Percentiles rank a stretch among this genome's conserved stretches.
These are phyloP conservation scores for Dillenia suffruticosa DNA, from an alignment of 164 flowering plant species.

Conservation along the genomic window DNA sequence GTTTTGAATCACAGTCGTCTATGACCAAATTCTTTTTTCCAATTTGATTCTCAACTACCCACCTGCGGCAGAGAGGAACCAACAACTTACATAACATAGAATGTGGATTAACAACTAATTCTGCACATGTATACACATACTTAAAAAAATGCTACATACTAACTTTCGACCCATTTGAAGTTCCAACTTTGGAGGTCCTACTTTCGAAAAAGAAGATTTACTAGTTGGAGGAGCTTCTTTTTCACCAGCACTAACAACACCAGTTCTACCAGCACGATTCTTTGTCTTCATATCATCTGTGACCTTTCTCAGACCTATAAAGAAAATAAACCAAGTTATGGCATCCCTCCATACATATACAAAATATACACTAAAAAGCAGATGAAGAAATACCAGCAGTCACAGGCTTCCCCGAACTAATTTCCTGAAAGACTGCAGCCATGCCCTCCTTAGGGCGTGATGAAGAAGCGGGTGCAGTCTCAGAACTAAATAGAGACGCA, in stretches of 20 bases:
- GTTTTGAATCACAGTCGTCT: constrained; percentile 93
- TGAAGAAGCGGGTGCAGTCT: constrained; percentile 50
- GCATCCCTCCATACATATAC: not conserved
- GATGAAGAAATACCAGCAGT: constrained; percentile 54
- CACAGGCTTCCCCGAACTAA: constrained; percentile 65
- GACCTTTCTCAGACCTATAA: constrained; percentile 63
- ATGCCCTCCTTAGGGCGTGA: constrained; percentile 77
- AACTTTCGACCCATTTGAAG: constrained; percentile 99
- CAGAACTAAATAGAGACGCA: constrained; percentile 64
- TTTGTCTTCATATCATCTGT: constrained; percentile 88
- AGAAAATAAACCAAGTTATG: constrained; percentile 1
- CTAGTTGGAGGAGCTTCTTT: constrained; percentile 48
- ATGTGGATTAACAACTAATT: constrained; percentile 5
- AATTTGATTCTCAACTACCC: constrained; percentile 99
- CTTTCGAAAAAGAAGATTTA: constrained; percentile 66
- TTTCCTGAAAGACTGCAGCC: constrained; percentile 95
- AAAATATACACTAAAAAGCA: not conserved
- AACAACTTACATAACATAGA: constrained; percentile 1
- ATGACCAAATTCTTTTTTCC: constrained; percentile 79
- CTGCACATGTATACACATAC: constrained; percentile 5
- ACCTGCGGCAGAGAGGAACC: constrained; percentile 34
- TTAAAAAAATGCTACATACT: constrained; percentile 18
- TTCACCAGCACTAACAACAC: constrained; percentile 50
- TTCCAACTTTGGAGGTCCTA: constrained; percentile 89
- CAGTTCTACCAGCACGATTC: constrained; percentile 78